Conservation (phyloP, 2,329 filamentous ascomycete species). For the Penicillium griseofulvum region DNA sequence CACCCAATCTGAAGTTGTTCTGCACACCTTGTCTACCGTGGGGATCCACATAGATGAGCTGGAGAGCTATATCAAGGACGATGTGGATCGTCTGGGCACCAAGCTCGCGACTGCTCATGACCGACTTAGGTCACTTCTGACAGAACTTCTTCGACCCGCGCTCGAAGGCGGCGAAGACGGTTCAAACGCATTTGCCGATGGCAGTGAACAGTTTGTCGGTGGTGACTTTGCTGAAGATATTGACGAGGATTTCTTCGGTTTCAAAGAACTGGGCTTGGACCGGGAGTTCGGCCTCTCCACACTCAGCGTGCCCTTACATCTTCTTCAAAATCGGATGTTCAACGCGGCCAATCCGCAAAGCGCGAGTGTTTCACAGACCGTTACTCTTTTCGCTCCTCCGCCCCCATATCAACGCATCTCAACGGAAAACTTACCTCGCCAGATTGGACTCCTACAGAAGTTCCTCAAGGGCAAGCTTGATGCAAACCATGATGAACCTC, state of each 20-base stretch:
- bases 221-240: constrained; percentile 98
- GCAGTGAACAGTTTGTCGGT: constrained; percentile 92
- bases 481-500: constrained; percentile 74
- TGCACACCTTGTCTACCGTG: constrained; percentile 82
- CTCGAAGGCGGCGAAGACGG: constrained; percentile 81
- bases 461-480: constrained; percentile 90
- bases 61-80: constrained; percentile 86
- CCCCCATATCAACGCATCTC: constrained; percentile 74
- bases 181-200: constrained; percentile 88
- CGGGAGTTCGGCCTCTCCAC: constrained; percentile 84
- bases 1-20: constrained; percentile 77
- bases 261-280: constrained; percentile 90
- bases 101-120: constrained; percentile 86
- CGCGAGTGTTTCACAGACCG: constrained; percentile 50
- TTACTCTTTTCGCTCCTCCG: constrained; percentile 61
- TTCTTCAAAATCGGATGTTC: constrained; percentile 86
- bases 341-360: constrained; percentile 79
- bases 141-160: constrained; percentile 89
- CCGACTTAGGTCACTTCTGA: constrained; percentile 86
- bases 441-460: constrained; percentile 84
- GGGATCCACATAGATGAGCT: constrained; percentile 78
- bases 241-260: constrained; percentile 98
- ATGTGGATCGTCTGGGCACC: constrained; percentile 78
- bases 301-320: constrained; percentile 87
- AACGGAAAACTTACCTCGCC: constrained; percentile 69